Base-by-base conservation (phyloP, 2,329 filamentous ascomycete species). In the Chrysoporthe cubensis region DNA sequence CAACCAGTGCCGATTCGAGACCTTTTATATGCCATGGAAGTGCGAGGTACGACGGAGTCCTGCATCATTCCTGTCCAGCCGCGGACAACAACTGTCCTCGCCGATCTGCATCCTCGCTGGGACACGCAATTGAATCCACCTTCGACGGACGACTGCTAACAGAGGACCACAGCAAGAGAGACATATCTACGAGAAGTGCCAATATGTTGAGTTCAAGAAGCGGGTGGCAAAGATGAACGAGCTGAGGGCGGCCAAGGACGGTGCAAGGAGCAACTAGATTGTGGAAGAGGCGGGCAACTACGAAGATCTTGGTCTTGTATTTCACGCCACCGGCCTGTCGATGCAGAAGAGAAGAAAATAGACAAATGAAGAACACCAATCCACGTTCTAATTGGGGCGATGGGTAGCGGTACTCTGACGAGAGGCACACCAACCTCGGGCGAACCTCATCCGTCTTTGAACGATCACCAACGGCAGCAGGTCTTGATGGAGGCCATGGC, bases 191-290 rank as follows among this genome's bases (percentile, higher is more conserved):
- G 96, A 99, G 80, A 98, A 98, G 81, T 99, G 96, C 88, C 96
- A 99, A 78, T 99, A 99, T 82, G 92, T 92, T 72, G 96, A 98
- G 80, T 99, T 99, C 87, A 97, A 97, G 89, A 93, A 95, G 87
- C 90, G 96, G 68, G 96, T 99, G 72, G 93, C 91, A 77, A 98
- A 97, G 90, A 99, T 99, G 96, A 90, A 98, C 76, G 94, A 99
- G 85, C 83, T 99, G 77, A 88, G 94, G 78, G 94, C 89, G 73
- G 89, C 92, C 69, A 97, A 96, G 87, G 88, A 83, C 68, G 94
- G 93, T 70, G 90, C 87, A 76, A 88, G 95, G 80, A 96, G 92
- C 86, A 97, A 97, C 82, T 97, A 67, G 62, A 52, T 7, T 13
- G 44, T 44, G 34, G 54, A 16, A 16, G 42, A 44, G 40, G 44